Percentiles rank a stretch among this genome's conserved stretches.
These are phyloP conservation scores for Metschnikowia aberdeeniae DNA, from an alignment of 805 yeast genomes.

Conservation along the genomic window DNA sequence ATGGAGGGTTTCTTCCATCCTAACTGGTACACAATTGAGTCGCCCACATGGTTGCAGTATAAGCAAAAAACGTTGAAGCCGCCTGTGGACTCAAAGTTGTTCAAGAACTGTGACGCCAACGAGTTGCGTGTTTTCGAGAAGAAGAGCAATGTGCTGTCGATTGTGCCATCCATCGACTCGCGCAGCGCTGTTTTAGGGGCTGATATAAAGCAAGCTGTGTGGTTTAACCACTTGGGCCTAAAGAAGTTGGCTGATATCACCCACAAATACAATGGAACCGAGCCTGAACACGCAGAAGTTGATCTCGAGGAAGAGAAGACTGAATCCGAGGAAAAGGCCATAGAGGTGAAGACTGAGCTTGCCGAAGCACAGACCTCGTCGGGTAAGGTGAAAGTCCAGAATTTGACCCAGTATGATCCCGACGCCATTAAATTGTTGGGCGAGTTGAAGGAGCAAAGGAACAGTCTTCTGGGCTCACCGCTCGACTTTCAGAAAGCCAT, in stretches of 20 bases:
- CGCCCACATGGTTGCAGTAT: conserved; percentile 42
- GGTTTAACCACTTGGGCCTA: conserved; percentile 39
- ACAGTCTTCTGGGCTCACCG: conserved; percentile 24
- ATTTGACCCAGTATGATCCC: conserved; percentile 36
- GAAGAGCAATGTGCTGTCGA: conserved; percentile 27
- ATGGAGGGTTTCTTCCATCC: conserved; percentile 41
- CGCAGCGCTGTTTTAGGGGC: conserved; percentile 30
- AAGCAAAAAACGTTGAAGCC: conserved; percentile 22
- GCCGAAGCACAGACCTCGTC: conserved; percentile 1
- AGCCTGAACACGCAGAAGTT: conserved; percentile 5
- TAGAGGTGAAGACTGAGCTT: conserved; percentile 6
- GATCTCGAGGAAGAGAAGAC: conserved; percentile 7
- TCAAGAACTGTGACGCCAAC: conserved; percentile 19
- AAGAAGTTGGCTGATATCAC: conserved; percentile 27
- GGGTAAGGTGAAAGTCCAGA: conserved; percentile 25
- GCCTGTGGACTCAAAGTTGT: conserved; percentile 26
- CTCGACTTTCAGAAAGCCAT: conserved; percentile 32
- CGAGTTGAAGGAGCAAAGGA: conserved; percentile 24
- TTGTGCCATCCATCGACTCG: conserved; percentile 37
- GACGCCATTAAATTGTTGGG: conserved; percentile 23
- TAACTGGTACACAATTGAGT: conserved; percentile 41
- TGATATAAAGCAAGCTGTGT: conserved; percentile 29
- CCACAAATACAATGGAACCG: conserved; percentile 7
- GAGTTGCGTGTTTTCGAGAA: conserved; percentile 19
- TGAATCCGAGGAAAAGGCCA: not conserved